Evolutionary conservation across 2,329 filamentous ascomycete genomes (phyloP).

Genomic region (Aspergillus unguis): DNA sequence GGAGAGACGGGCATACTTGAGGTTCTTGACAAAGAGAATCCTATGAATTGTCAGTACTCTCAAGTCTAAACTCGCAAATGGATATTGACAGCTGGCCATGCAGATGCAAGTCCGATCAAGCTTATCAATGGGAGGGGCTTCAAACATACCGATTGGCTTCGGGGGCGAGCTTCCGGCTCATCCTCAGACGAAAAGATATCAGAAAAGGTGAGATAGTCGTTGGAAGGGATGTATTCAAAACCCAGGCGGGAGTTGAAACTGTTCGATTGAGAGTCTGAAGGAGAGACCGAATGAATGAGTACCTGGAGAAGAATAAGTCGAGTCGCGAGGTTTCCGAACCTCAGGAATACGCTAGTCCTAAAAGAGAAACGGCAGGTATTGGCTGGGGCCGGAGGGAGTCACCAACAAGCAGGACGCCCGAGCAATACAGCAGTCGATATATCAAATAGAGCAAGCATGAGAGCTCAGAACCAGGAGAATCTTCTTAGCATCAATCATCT

Average conservation of each 20-base stretch:
- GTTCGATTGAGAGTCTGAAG: constrained; percentile 9
- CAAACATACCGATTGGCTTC: constrained; percentile 91
- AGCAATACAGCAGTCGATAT: too few relatives aligned
- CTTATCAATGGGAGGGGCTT: constrained; percentile 24
- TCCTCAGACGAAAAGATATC: constrained; percentile 31
- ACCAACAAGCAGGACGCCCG: too few relatives aligned
- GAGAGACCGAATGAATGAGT: constrained; percentile 15
- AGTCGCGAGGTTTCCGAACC: constrained; percentile 20
- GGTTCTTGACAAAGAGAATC: constrained; percentile 91
- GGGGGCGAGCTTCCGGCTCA: constrained; percentile 79
- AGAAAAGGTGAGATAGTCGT: constrained; percentile 17
- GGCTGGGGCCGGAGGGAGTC: too few relatives aligned
- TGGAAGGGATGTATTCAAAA: constrained; percentile 21
- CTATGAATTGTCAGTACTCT: constrained; percentile 46
- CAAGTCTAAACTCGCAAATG: neutral
- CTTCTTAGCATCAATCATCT: neutral
- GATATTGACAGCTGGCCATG: neutral
- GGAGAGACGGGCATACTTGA: constrained; percentile 22
- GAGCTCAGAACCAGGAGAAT: neutral
- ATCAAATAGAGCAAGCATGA: neutral
- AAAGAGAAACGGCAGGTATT: too few relatives aligned
- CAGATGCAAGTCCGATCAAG: neutral
- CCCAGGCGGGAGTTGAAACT: constrained; percentile 20
- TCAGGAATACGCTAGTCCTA: constrained; percentile 7
- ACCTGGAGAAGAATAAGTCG: constrained; percentile 16